A percentile compares a stretch with the other conserved stretches of the same genome.
Evolutionary conservation across 1,284 basidiomycete species (phyloP).

Genomic region (Neolentinus lepideus): DNA sequence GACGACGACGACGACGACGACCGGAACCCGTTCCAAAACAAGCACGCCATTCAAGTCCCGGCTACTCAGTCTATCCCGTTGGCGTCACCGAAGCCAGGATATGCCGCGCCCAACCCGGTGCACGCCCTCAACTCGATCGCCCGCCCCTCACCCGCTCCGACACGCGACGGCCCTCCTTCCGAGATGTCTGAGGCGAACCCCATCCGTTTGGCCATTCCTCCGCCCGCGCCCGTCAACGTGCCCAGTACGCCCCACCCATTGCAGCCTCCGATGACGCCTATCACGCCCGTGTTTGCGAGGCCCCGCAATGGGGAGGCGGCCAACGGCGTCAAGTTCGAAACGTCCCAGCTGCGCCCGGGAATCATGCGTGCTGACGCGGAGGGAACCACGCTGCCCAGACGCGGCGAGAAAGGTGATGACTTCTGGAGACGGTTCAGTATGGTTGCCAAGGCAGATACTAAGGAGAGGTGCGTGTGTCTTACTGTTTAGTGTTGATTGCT

Average conservation of each 20-base stretch:
- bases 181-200: conserved; percentile 33
- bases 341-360: conserved; percentile 21
- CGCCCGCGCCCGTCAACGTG: conserved; percentile 24
- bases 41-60: conserved; percentile 22
- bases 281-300: conserved; percentile 67
- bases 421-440: conserved; percentile 84
- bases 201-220: conserved; percentile 11
- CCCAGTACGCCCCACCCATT: conserved; percentile 59
- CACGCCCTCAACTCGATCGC: conserved; percentile 39
- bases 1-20: conserved; percentile 31
- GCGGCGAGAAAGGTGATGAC: conserved; percentile 68
- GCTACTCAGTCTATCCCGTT: conserved; percentile 33
- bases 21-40: conserved; percentile 31
- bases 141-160: conserved; percentile 31
- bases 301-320: conserved; percentile 39
- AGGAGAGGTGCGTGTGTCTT: conserved; percentile 37
- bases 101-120: conserved; percentile 58
- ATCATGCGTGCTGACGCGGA: conserved; percentile 67
- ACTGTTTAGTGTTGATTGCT: neutral
- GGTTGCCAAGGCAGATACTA: conserved; percentile 65
- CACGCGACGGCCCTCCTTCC: conserved; percentile 25
- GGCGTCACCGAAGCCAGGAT: conserved; percentile 65
- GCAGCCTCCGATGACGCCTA: conserved; percentile 68
- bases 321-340: conserved; percentile 37
- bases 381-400: conserved; percentile 54